Conservation (phyloP, 805 yeast genomes). For the Ogataea paraovalis region DNA sequence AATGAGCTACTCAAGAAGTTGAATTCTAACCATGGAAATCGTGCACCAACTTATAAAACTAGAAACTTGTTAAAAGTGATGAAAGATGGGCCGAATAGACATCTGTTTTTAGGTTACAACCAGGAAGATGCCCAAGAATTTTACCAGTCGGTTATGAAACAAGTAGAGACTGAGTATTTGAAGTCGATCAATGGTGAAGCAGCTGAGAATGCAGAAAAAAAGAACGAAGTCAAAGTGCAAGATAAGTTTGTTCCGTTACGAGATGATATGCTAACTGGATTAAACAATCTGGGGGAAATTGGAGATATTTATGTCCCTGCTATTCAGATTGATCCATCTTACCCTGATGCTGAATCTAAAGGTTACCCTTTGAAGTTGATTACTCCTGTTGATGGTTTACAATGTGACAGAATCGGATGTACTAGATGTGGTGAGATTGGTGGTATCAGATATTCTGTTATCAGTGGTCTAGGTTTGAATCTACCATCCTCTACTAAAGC, state of each 20-base stretch:
- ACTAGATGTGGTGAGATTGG: conserved; percentile 89
- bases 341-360: conserved; percentile 38
- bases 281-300: conserved; percentile 49
- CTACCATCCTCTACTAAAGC: conserved; percentile 49
- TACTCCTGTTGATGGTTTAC: conserved; percentile 90
- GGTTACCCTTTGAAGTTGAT: conserved; percentile 53
- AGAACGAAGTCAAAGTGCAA: conserved; percentile 24
- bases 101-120: conserved; percentile 76
- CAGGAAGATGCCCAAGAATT: conserved; percentile 98
- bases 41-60: conserved; percentile 60
- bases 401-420: conserved; percentile 89
- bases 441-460: conserved; percentile 79
- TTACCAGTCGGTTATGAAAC: conserved; percentile 71
- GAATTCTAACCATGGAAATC: conserved; percentile 50
- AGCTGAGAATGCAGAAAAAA: conserved; percentile 9
- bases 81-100: conserved; percentile 76
- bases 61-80: conserved; percentile 56
- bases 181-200: conserved; percentile 12
- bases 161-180: conserved; percentile 57
- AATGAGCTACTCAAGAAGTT: conserved; percentile 49
- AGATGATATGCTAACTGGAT: conserved; percentile 31
- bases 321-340: conserved; percentile 70
- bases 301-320: conserved; percentile 73
- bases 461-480: conserved; percentile 69
- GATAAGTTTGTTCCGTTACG: conserved; percentile 24